Evolutionary conservation across 2,329 filamentous ascomycete genomes (phyloP).

Genomic region (Diaporthe amygdali): DNA sequence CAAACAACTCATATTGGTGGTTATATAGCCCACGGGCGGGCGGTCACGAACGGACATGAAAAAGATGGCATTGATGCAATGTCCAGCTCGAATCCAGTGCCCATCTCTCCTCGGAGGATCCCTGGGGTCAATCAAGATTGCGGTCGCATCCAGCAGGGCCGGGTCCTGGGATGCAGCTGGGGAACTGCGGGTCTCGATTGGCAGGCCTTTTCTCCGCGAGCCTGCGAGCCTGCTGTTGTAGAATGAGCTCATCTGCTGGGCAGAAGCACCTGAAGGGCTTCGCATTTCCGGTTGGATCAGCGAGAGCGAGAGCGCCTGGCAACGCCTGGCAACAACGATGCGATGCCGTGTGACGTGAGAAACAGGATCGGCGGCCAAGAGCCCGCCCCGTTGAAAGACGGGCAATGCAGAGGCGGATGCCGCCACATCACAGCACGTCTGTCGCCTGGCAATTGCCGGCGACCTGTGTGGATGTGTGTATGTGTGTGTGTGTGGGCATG

Average conservation of each 20-base stretch:
- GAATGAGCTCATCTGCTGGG: conserved; percentile 6
- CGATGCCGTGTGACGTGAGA: neutral
- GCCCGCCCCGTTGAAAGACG: neutral
- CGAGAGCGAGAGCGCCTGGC: neutral
- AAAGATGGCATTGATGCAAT: neutral
- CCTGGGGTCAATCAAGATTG: conserved; percentile 1
- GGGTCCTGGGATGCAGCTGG: neutral
- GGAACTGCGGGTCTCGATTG: conserved; percentile 8
- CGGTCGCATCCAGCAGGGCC: conserved; percentile 2
- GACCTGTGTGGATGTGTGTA: neutral
- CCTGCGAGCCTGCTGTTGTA: neutral
- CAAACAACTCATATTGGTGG: neutral
- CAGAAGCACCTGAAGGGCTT: neutral
- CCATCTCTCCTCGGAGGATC: neutral
- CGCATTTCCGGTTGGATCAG: neutral
- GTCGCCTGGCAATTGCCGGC: conserved; percentile 6
- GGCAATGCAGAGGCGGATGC: neutral
- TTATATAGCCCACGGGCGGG: neutral
- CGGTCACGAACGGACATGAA: neutral
- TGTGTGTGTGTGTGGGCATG: neutral
- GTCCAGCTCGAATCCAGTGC: neutral
- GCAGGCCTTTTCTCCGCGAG: conserved; percentile 5
- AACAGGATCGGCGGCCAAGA: neutral
- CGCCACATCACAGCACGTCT: conserved; percentile 2
- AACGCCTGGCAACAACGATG: neutral